Base-by-base conservation (phyloP, 352 stramenopile genomes). In the Globisporangium carolinianum region DNA sequence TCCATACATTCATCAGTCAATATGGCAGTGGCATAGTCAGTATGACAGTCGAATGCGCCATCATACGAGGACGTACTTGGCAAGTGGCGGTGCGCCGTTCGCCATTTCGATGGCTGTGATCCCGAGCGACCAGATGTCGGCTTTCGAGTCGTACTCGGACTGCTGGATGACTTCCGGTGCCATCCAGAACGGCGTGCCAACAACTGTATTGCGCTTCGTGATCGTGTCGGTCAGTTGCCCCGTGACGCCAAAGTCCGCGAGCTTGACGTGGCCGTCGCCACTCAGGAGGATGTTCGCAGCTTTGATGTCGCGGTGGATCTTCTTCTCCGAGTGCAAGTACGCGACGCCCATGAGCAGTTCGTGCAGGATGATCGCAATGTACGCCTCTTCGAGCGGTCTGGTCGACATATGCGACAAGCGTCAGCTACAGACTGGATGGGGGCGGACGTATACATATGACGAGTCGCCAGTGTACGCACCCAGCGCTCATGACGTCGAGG, bases 91-190 rank as follows among this genome's bases (percentile, higher is more conserved):
- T 43, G 92, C 79, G 12, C 96, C 96, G 66, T 98, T 97, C 2
- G 96, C 96, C 89, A 99, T 97, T 78, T 99, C 97, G 63, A 99
- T 99, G 6, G 87, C 84, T 6, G 97, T 99, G 71, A 99, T 99
- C 24, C 97, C 97, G 43, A 99, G 72, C 39, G 85, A 98, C 97
- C 97, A 99, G 51, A 99, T 97, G 75, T 99, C 97, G 9, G 96
- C 96, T 71, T 97, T 91, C 57, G 87, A 97, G 73, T 99, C 95
- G 73, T 99, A 99, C 53, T 87, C 64, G 15, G 74, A 86, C 60
- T 91, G 76, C 64, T 90, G 76, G 55, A 92, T 90, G 14, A 91
- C 79, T 62, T 90, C 79, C 9, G 80, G 95, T 2, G 94, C 94
- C 94, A 99, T 99, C 96, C 96, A 99, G 79, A 98, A 99, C 2